Base-by-base conservation (phyloP, 495 filamentous ascomycete genomes). In the Aspergillus biplanus region DNA sequence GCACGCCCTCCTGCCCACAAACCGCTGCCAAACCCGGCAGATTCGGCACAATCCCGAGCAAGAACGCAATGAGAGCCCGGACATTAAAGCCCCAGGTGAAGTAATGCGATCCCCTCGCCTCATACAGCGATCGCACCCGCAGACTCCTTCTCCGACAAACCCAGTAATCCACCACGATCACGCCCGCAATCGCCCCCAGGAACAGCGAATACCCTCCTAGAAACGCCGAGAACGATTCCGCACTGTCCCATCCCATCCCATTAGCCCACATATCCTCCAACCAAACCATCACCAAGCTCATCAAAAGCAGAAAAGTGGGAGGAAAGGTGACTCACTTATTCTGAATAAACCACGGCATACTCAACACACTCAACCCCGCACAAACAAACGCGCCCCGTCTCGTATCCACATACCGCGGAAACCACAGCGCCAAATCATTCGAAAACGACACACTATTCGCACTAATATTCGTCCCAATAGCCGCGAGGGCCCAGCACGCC, bases 341-440 rank as follows among this genome's bases (percentile, higher is more conserved):
- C 65, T 83, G 75, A 58, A 83, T 84, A 52, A 80, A 80, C 82
- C 82, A 83, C 7, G 80, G 81, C 42, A 75, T 82, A 7, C 73
- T 76, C 52, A 76, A 61, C 15, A 83, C 74, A 59, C 78, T 66
- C 15, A 71, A 55, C 33, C 66, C 5, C 7, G 69, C 69, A 53
- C 67, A 70, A 9, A 71, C 35, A 50, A 59, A 64, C 15, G 65
- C 65, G 15, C 84, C 86, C 15, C 86, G 78, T 18, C 73, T 70
- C 57, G 87, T 87, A 69, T 88, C 85, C 54, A 88, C 75, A 70
- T 84, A 87, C 34, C 74, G 74, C 11, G 86, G 86, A 66, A 82
- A 84, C 35, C 87, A 75, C 12, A 82, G 82, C 0, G 82, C 82
- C 33, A 89, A 69, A 62, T 89, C 85, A 67, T 88, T 89, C 53